A percentile compares a stretch with the other conserved stretches of the same genome.
Evolutionary conservation across 371 early-diverging fungal species (phyloP).

Genomic region (Cladochytrium tenue): DNA sequence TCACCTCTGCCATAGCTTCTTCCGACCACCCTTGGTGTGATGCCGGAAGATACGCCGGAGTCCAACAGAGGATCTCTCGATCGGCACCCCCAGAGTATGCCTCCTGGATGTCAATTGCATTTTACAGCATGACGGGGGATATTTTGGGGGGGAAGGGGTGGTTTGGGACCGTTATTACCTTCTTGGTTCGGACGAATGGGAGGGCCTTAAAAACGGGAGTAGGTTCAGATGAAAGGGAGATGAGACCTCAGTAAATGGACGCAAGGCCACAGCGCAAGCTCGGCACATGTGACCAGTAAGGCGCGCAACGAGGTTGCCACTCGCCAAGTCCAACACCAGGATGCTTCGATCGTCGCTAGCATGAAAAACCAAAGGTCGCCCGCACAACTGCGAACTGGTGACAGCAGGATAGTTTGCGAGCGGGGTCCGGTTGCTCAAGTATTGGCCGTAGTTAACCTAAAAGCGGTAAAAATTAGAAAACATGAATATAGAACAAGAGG

Average conservation of each 20-base stretch:
- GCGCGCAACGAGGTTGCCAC: conserved; percentile 55
- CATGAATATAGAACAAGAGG: no score
- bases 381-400: conserved; percentile 47
- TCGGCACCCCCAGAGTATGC: conserved; percentile 70
- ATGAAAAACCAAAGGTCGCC: conserved; percentile 40
- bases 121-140: no score
- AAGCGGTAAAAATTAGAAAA: no score
- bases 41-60: conserved; percentile 30
- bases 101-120: no score
- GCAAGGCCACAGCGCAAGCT: conserved; percentile 60
- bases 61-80: conserved; percentile 69
- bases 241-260: conserved; percentile 51
- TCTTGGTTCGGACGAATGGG: no score
- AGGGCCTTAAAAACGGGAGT: neutral
- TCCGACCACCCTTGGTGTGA: neutral
- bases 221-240: neutral
- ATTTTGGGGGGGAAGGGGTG: no score
- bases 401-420: conserved; percentile 40
- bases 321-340: conserved; percentile 60
- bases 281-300: conserved; percentile 68
- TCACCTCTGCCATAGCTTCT: neutral
- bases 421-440: conserved; percentile 55
- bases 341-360: conserved; percentile 68
- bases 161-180: no score
- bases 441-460: conserved; percentile 66